Base-by-base conservation (phyloP, 2,329 filamentous ascomycete species). In the Colletotrichum tanaceti region DNA sequence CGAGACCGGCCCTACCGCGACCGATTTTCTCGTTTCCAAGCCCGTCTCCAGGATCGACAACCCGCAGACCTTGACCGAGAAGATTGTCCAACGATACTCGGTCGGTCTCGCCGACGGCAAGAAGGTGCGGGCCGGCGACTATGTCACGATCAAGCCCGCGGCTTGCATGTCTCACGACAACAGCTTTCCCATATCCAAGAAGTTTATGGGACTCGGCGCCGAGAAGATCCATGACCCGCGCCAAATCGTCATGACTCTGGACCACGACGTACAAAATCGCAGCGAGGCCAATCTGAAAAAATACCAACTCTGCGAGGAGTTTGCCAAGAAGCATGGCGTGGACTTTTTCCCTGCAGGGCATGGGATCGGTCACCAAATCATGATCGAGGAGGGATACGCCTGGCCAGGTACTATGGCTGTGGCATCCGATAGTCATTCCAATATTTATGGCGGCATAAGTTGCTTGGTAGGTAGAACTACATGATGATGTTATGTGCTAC, bases 201-300 rank as follows among this genome's bases (percentile, higher is more conserved):
- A 95, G 78, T 94, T 94, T 80, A 91, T 92, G 86, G 88, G 87
- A 3, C 93, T 95, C 70, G 93, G 93, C 18, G 93, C 93, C 0
- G 87, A 90, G 54, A 88, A 89, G 76, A 86, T 97, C 74, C 85
- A 93, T 73, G 82, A 94, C 77, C 86, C 85, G 2, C 81, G 84
- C 22, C 94, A 97, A 81, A 83, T 96, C 35, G 92, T 97, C 22
- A 90, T 96, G 84, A 91, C 93, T 0, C 81, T 97, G 2, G 94
- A 97, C 75, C 94, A 97, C 76, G 93, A 97, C 73, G 92, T 97
- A 0, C 93, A 97, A 76, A 96, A 97, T 79, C 92, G 90, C 79
- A 88, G 83, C 64, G 90, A 92, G 70, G 82, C 87, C 71, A 97
- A 97, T 74, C 77, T 97, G 49, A 89, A 90, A 74, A 98, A 98